Evolutionary conservation across 768 basidiomycete species (phyloP).

Genomic region (Tulasnella sp.): DNA sequence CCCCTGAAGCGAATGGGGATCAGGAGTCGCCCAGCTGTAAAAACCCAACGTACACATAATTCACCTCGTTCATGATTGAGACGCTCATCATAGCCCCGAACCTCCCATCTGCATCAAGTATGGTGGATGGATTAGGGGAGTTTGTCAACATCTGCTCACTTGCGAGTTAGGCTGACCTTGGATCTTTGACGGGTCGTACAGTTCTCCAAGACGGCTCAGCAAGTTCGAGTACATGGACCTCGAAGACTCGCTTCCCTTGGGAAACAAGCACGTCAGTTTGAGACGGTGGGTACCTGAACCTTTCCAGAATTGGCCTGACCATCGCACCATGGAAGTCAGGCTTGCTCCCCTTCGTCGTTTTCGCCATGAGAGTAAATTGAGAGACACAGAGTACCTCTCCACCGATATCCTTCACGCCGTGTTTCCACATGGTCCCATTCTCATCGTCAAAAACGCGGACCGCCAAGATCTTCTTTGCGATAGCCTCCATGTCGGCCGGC

Average conservation of each 20-base stretch:
- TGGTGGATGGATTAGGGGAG: neutral
- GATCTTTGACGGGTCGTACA: slow-evolving; percentile 65
- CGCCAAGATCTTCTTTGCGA: slow-evolving; percentile 75
- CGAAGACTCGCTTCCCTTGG: slow-evolving; percentile 56
- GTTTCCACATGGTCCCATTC: slow-evolving; percentile 69
- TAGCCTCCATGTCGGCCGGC: slow-evolving; percentile 49
- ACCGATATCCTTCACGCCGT: slow-evolving; percentile 72
- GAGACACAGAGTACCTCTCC: slow-evolving; percentile 92
- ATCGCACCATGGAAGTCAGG: slow-evolving; percentile 91
- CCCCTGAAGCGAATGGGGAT: no score
- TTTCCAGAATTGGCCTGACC: slow-evolving; percentile 38
- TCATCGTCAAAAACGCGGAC: slow-evolving; percentile 61
- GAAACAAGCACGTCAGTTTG: neutral
- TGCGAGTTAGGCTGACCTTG: slow-evolving; percentile 48
- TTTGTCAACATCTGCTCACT: no score
- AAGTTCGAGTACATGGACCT: slow-evolving; percentile 61
- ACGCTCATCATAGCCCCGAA: slow-evolving; percentile 98
- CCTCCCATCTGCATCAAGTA: slow-evolving; percentile 52
- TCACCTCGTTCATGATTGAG: slow-evolving; percentile 73
- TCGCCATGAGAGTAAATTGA: slow-evolving; percentile 85
- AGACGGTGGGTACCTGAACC: neutral
- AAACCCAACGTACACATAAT: no score
- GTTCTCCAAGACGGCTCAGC: slow-evolving; percentile 49
- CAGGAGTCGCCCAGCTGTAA: no score
- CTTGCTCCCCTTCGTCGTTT: slow-evolving; percentile 78